phyloP scores from a whole-genome alignment of 169 alveolate genomes.

The Babesia bovis region DNA sequence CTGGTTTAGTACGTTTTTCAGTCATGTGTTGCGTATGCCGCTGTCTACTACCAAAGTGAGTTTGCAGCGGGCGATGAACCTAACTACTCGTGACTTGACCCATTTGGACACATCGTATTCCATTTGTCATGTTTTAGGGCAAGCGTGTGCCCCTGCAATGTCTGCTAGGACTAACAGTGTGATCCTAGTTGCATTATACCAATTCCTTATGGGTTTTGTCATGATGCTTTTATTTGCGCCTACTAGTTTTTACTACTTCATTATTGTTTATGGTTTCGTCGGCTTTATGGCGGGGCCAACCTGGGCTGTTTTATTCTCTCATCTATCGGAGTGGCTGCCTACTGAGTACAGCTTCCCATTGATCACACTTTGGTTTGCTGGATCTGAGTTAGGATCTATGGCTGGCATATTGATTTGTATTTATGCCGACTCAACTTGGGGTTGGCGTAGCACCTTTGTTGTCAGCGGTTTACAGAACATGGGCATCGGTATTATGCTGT shows the following conservation, averaged over 20 bases:
- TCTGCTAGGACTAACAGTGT: conserved; percentile 18
- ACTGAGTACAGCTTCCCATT: conserved; percentile 31
- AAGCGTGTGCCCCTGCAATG: conserved; percentile 45
- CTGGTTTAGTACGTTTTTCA: conserved; percentile 42
- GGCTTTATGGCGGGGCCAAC: conserved; percentile 51
- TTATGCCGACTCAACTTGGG: conserved; percentile 27
- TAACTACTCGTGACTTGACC: conserved; percentile 39
- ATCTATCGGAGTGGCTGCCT: conserved; percentile 64
- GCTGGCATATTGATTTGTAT: conserved; percentile 37
- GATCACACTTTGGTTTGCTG: conserved; percentile 52
- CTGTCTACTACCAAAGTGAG: conserved; percentile 54
- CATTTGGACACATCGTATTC: conserved; percentile 51
- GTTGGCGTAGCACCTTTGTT: conserved; percentile 57
- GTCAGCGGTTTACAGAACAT: conserved; percentile 42
- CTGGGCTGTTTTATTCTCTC: conserved; percentile 42
- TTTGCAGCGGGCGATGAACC: conserved; percentile 29
- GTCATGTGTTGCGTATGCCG: conserved; percentile 59
- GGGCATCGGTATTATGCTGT: conserved; percentile 21
- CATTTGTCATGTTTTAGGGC: conserved; percentile 40
- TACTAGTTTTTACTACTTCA: conserved; percentile 6
- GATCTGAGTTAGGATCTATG: conserved; percentile 47
- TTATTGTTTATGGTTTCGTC: conserved; percentile 36
- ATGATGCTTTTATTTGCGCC: conserved; percentile 18
- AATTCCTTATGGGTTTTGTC: conserved; percentile 36
- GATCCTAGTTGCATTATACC: conserved; percentile 23